Evolutionary conservation across 2,329 filamentous ascomycete species (phyloP).

Genomic region (Colletotrichum coccodes): DNA sequence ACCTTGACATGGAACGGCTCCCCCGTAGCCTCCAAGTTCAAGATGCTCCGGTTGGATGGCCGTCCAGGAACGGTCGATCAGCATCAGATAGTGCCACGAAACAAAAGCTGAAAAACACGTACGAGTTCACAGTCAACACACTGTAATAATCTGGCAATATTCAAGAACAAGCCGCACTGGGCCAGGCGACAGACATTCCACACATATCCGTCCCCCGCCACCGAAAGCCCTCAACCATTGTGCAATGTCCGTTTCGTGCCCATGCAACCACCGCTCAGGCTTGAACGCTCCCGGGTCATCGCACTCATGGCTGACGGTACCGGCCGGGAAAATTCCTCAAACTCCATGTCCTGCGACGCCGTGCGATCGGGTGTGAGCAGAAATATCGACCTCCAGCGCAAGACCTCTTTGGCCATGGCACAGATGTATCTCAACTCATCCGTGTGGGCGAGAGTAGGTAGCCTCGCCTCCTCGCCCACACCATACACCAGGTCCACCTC

Average conservation of each 20-base stretch:
- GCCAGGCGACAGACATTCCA: constrained; percentile 39
- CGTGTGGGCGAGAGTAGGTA: constrained; percentile 53
- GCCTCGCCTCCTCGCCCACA: constrained; percentile 39
- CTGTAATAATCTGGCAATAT: constrained; percentile 37
- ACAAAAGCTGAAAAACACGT: no score
- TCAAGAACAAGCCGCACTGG: constrained; percentile 39
- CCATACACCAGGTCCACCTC: constrained; percentile 56
- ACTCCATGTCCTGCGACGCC: constrained; percentile 51
- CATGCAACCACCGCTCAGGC: constrained; percentile 49
- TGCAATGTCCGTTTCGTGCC: constrained; percentile 33
- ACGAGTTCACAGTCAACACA: constrained; percentile 35
- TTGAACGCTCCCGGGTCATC: constrained; percentile 42
- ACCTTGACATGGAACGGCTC: constrained; percentile 35
- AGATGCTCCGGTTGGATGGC: constrained; percentile 20
- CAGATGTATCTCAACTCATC: constrained; percentile 51
- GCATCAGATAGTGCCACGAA: neutral
- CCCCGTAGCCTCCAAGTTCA: constrained; percentile 25
- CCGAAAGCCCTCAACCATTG: constrained; percentile 41
- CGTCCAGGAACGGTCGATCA: constrained; percentile 4
- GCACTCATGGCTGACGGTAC: constrained; percentile 48
- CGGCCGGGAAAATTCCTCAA: constrained; percentile 52
- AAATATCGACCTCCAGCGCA: constrained; percentile 56
- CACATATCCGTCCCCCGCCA: constrained; percentile 37
- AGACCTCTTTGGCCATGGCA: constrained; percentile 48
- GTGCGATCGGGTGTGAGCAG: constrained; percentile 48